Conservation (phyloP, 257 asterid species). For the Handroanthus guayacan region DNA sequence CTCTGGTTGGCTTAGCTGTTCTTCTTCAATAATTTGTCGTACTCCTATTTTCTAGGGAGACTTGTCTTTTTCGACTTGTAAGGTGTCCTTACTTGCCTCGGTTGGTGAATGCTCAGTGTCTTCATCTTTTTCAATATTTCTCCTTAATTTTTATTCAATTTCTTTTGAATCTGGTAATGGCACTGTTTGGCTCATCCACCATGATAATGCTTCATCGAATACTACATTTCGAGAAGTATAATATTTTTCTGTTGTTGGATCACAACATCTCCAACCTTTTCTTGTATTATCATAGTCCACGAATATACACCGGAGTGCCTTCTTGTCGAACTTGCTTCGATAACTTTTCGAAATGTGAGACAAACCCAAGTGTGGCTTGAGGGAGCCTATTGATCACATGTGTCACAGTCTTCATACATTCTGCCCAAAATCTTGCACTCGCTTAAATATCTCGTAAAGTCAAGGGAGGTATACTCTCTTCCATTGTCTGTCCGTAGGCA, state of each 20-base stretch:
- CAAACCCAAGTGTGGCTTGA: neutral
- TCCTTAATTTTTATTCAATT: neutral
- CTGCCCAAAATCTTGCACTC: neutral
- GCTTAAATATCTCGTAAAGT: neutral
- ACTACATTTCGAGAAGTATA: neutral
- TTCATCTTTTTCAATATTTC: no score
- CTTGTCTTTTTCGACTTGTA: neutral
- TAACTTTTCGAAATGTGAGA: neutral
- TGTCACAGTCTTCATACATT: neutral
- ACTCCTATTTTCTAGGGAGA: neutral
- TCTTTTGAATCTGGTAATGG: neutral
- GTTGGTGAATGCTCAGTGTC: no score
- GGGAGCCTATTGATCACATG: neutral
- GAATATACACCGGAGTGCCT: neutral
- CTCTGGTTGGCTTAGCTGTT: no score
- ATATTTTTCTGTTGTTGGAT: neutral
- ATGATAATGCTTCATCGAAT: neutral
- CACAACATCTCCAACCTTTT: neutral
- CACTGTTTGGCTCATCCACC: neutral
- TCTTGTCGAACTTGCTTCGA: neutral
- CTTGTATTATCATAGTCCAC: neutral
- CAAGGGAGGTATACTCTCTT: neutral
- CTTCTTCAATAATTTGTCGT: no score
- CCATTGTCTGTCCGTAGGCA: neutral
- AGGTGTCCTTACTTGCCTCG: neutral